Evolutionary conservation across 805 yeast species (phyloP).

Genomic region (Candida bentonensis): DNA sequence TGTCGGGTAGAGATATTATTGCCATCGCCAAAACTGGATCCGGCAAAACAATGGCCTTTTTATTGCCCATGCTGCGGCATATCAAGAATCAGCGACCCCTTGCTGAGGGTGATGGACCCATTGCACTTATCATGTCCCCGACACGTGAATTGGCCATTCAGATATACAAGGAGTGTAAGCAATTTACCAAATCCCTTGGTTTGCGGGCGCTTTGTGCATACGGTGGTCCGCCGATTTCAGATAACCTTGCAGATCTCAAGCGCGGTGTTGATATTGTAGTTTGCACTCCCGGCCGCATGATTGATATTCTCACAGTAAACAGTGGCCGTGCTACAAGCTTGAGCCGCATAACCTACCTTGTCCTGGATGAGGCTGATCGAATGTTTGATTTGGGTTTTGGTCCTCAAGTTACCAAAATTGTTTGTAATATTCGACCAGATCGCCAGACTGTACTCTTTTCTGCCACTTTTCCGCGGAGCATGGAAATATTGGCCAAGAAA

Average conservation of each 20-base stretch:
- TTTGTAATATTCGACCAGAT: conserved; percentile 68
- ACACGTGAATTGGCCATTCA: conserved; percentile 88
- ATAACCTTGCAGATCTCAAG: conserved; percentile 68
- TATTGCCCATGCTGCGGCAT: conserved; percentile 75
- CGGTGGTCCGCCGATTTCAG: conserved; percentile 77
- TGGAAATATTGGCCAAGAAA: conserved; percentile 61
- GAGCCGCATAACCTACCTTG: conserved; percentile 61
- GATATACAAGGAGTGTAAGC: conserved; percentile 50
- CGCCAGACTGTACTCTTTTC: conserved; percentile 82
- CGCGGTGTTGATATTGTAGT: conserved; percentile 69
- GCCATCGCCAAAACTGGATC: conserved; percentile 96
- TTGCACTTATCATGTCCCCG: conserved; percentile 72
- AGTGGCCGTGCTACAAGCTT: conserved; percentile 62
- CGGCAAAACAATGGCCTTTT: conserved; percentile 84
- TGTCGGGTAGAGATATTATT: conserved; percentile 81
- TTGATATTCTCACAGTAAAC: conserved; percentile 76
- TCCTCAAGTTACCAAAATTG: conserved; percentile 79
- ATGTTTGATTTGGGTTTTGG: conserved; percentile 96
- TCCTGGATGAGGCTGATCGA: conserved; percentile 90
- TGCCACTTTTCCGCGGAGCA: conserved; percentile 78
- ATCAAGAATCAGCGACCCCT: conserved; percentile 56
- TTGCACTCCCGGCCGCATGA: conserved; percentile 91
- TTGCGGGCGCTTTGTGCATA: conserved; percentile 65
- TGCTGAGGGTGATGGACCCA: conserved; percentile 45
- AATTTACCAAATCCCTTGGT: conserved; percentile 38